Conservation (phyloP, 164 flowering plant species). For the Santalum album region DNA sequence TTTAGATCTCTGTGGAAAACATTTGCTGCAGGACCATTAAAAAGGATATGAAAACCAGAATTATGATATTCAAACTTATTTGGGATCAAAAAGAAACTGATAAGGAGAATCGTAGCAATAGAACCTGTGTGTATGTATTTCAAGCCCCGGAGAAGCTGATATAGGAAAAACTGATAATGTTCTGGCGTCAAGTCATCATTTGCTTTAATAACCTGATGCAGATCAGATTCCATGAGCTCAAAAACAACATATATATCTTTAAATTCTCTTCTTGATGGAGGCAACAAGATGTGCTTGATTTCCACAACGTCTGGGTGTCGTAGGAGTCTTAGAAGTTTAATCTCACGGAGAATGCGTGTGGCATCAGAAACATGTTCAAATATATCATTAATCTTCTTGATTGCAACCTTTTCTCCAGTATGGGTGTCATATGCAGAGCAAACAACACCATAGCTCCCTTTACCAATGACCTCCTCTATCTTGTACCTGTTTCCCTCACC, state of each 20-base stretch:
- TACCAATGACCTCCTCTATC: constrained; percentile 94
- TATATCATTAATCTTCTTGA: constrained; percentile 93
- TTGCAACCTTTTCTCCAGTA: constrained; percentile 89
- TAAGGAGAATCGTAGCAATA: neutral
- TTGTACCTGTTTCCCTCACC: constrained; percentile 87
- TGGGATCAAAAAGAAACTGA: neutral
- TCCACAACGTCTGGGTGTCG: constrained; percentile 97
- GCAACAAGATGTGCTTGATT: constrained; percentile 90
- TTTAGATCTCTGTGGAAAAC: constrained; percentile 86
- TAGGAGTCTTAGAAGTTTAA: constrained; percentile 83
- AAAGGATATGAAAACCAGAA: constrained; percentile 6
- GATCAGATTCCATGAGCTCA: constrained; percentile 96
- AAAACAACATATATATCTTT: constrained; percentile 94
- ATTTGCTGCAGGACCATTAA: constrained; percentile 43
- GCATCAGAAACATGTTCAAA: constrained; percentile 98
- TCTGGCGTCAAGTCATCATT: constrained; percentile 96
- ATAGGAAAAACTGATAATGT: constrained; percentile 93
- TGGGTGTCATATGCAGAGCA: constrained; percentile 87
- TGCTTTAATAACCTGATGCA: constrained; percentile 95
- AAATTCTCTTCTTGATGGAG: constrained; percentile 95
- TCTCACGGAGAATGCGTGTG: constrained; percentile 92
- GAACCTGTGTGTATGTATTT: constrained; percentile 92
- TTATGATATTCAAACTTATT: neutral
- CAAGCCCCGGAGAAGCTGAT: constrained; percentile 93
- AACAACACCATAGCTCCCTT: constrained; percentile 98